Evolutionary conservation across 1,139 yeast species (phyloP), one percentile per base, ranked within the genome.

Genomic region (Trichomonascaceae sp.): DNA sequence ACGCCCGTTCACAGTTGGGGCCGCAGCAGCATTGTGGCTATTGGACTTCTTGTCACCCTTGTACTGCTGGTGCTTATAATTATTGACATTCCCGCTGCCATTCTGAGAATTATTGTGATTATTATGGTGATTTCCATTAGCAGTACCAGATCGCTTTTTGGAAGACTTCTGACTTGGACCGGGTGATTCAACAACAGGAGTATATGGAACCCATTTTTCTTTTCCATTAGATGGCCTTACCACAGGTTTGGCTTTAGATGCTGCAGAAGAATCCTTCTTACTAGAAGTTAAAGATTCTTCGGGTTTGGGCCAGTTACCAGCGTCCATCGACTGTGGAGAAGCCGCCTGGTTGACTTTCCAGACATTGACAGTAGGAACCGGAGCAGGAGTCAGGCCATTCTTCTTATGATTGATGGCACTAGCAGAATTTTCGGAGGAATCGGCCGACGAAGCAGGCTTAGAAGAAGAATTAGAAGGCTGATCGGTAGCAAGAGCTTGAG

Each of bases 191-290:
- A 50, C 49, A 36, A 85, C 81, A 32, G 93, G 95, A 61, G 82
- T 80, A 67, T 85, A 83, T n/a, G 96, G 96, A 48, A 87, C 86
- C 96, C 96, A 89, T 70, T 88, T 88, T 64, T 85, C 90, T 60
- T 84, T 82, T 41, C 87, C 80, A 60, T 83, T 78, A 58, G 50
- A 48, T 8, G 45, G 50, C 9, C 43, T 18, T 1, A 41, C 51
- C 17, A 30, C 27, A 48, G 48, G 52, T 19, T 44, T 45, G 27
- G 51, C 57, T 6, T 56, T 54, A 47, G 79, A 79, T 53, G 71
- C 74, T 20, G 74, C 69, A 19, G 73, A 68, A 61, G 59, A 53
- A 57, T 67, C 66, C 54, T 65, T 68, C 55, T 63, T 54, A 32
- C 45, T 27, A 18, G 20, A 15, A 15, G 27, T 46, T n/a, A 36